Evolutionary conservation across 1,139 yeast species (phyloP).

Genomic region (Sugiyamaella castrensis): DNA sequence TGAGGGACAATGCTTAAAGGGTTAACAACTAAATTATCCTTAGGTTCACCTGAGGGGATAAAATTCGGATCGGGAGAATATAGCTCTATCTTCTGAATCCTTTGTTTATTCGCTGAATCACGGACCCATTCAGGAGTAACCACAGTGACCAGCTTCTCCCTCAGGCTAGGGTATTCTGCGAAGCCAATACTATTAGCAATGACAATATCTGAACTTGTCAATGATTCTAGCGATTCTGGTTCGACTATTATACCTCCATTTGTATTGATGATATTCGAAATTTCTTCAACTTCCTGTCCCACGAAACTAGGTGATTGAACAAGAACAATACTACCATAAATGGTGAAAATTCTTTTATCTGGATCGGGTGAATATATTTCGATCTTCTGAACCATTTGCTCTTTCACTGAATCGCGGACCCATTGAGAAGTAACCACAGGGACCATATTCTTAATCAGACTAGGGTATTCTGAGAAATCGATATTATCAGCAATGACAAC

Average conservation of each 20-base stretch:
- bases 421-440: conserved; percentile 69
- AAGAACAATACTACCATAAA: conserved; percentile 8
- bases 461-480: conserved; percentile 54
- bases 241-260: conserved; percentile 12
- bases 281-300: conserved; percentile 8
- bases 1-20: conserved; percentile 78
- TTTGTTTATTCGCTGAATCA: conserved; percentile 46
- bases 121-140: conserved; percentile 64
- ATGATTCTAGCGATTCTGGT: conserved; percentile 5
- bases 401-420: conserved; percentile 52
- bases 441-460: conserved; percentile 53
- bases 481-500: conserved; percentile 57
- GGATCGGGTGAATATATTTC: conserved; percentile 66
- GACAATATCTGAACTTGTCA: conserved; percentile 43
- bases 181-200: conserved; percentile 55
- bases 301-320: conserved; percentile 13
- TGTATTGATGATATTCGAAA: conserved; percentile 10
- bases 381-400: conserved; percentile 46
- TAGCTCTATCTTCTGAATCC: conserved; percentile 45
- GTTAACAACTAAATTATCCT: conserved; percentile 26
- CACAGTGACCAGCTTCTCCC: conserved; percentile 61
- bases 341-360: conserved; percentile 22
- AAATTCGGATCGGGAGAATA: conserved; percentile 70
- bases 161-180: conserved; percentile 51
- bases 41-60: conserved; percentile 52